phyloP scores from a whole-genome alignment of 2,329 filamentous ascomycete species.

The Stachybotrys elegans region DNA sequence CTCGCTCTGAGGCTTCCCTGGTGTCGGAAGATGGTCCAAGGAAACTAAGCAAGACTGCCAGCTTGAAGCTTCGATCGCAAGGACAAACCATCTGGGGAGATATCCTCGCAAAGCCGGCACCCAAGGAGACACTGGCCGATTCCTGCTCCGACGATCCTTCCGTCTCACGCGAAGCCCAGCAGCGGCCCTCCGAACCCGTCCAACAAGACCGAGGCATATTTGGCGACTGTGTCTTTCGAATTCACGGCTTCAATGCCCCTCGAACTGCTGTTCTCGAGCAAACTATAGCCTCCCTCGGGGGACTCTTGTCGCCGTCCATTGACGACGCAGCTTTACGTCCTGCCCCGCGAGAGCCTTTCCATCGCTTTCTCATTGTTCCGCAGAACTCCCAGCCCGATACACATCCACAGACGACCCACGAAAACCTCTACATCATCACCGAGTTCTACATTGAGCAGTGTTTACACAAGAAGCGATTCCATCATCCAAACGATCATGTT shows the following conservation, averaged over 20 bases:
- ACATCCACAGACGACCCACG: conserved; percentile 33
- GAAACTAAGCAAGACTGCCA: conserved; percentile 84
- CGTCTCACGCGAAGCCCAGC: conserved; percentile 17
- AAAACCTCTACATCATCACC: conserved; percentile 56
- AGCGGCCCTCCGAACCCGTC: conserved; percentile 6
- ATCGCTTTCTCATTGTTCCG: conserved; percentile 50
- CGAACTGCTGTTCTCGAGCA: conserved; percentile 44
- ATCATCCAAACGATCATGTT: conserved; percentile 63
- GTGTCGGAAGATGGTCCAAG: conserved; percentile 56
- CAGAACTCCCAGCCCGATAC: conserved; percentile 42
- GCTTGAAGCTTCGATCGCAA: conserved; percentile 75
- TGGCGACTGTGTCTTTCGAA: conserved; percentile 50
- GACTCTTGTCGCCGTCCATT: conserved; percentile 36
- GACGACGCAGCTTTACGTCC: conserved; percentile 31
- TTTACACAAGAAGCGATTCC: conserved; percentile 67
- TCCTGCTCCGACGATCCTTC: conserved; percentile 13
- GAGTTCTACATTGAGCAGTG: conserved; percentile 94
- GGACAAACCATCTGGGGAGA: conserved; percentile 86
- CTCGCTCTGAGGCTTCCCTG: conserved; percentile 42
- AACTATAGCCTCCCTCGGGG: conserved; percentile 44
- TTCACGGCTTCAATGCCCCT: conserved; percentile 52
- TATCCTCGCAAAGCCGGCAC: conserved; percentile 56
- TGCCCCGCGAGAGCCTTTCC: conserved; percentile 20
- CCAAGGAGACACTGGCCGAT: too few species aligned
- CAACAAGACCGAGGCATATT: conserved; percentile 39